phyloP scores from a whole-genome alignment of 108 stramenopile genomes.

The Mayamaea pseudoterrestris region DNA sequence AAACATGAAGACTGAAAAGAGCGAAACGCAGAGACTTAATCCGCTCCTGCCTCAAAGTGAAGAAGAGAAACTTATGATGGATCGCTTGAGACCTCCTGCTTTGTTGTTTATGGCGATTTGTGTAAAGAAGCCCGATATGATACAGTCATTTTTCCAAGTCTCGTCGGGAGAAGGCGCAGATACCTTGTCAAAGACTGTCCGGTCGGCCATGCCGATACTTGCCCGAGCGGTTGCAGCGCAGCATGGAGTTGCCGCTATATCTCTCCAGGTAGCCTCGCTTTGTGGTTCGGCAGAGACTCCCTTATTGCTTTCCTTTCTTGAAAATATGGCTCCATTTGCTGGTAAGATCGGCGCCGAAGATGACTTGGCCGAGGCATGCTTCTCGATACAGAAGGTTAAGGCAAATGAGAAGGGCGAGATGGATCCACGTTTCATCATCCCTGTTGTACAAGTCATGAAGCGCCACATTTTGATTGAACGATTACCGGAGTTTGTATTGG shows the following conservation, averaged over 20 bases:
- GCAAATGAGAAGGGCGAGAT: slow-evolving; percentile 35
- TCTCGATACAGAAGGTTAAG: slow-evolving; percentile 62
- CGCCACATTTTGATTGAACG: slow-evolving; percentile 40
- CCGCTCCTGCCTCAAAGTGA: slow-evolving; percentile 42
- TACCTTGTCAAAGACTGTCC: slow-evolving; percentile 58
- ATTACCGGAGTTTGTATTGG: slow-evolving; percentile 59
- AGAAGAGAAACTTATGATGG: slow-evolving; percentile 57
- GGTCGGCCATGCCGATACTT: slow-evolving; percentile 69
- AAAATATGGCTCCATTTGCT: slow-evolving; percentile 49
- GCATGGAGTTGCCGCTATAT: slow-evolving; percentile 63
- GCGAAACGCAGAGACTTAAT: slow-evolving; percentile 14
- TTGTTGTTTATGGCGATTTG: slow-evolving; percentile 77
- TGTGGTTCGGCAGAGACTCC: slow-evolving; percentile 40
- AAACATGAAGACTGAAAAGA: slow-evolving; percentile 30
- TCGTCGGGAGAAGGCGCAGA: slow-evolving; percentile 58
- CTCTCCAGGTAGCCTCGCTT: slow-evolving; percentile 55
- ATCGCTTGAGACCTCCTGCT: slow-evolving; percentile 50
- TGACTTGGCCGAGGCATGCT: slow-evolving; percentile 74
- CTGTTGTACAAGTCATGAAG: slow-evolving; percentile 55
- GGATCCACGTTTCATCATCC: slow-evolving; percentile 71
- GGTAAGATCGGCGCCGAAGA: slow-evolving; percentile 41
- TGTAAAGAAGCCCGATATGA: slow-evolving; percentile 61
- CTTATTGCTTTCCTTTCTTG: slow-evolving; percentile 67
- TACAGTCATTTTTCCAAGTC: slow-evolving; percentile 51
- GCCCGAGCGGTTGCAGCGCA: slow-evolving; percentile 63